Base-by-base conservation (phyloP, 352 stramenopile genomes). In the Globisporangium cylindrosporum region DNA sequence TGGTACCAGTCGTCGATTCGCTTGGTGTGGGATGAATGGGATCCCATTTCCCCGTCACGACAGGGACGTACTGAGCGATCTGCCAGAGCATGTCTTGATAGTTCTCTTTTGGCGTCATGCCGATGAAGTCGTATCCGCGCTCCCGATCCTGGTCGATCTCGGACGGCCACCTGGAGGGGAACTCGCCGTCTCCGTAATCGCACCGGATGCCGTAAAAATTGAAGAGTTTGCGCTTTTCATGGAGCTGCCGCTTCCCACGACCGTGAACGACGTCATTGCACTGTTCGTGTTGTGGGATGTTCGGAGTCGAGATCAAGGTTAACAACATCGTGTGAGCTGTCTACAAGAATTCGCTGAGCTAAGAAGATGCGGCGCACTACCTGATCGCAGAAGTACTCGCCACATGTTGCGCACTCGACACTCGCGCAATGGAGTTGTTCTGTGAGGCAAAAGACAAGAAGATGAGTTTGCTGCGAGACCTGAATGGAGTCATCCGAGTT, bases 201-300 rank as follows among this genome's bases (percentile, higher is more conserved):
- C 95, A 84, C n/a, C 94, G 84, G 29, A 85, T 85, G 29, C 82
- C 88, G 70, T 98, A 98, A 65, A 82, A 97, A 78, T 98, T 93
- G 77, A 97, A 98, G 14, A 98, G 62, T 32, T 80, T 77, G 12
- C 91, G 82, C 51, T 85, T 95, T 32, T 73, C 43, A 72, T 98
- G 95, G 1, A 70, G 25, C 3, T 77, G 73, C 9, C 94, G 75
- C 64, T 93, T 95, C 1, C 93, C 91, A 20, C 83, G 86, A 18
- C 76, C 79, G 66, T 98, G 92, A 18, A 98, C 91, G 60, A 93
- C 80, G 2, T 84, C 65, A 46, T 86, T 89, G 68, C 94, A 98
- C 62, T 90, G 34, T 59, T 49, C 14, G 15, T 49, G 36, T 49
- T 49, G 15, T 5, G 6, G 41, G 41, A 53, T 38, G 18, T 51